phyloP scores from a whole-genome alignment of 2,329 filamentous ascomycete species.

The Aspergillus novofumigatus region DNA sequence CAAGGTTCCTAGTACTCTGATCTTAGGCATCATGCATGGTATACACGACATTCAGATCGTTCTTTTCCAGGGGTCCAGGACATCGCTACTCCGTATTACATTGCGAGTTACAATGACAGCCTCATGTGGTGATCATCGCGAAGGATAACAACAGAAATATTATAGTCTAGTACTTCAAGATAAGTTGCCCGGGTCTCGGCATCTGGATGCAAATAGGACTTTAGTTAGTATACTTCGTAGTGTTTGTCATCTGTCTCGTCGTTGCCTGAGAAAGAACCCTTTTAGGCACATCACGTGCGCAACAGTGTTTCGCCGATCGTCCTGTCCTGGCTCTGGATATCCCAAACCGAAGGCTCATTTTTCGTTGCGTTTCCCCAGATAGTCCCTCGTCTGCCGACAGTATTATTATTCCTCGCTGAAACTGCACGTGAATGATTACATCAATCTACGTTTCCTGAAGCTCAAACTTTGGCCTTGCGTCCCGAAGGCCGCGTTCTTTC shows the following conservation, averaged over 20 bases:
- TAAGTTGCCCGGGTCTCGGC: background rate
- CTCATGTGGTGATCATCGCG: background rate
- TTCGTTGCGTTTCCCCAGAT: background rate
- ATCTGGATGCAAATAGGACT: background rate
- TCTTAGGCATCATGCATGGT: background rate
- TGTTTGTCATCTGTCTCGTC: background rate
- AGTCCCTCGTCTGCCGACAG: background rate
- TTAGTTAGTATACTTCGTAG: too few species aligned
- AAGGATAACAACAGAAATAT: background rate
- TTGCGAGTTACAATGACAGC: too few species aligned
- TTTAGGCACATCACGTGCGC: background rate
- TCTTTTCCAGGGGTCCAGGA: background rate
- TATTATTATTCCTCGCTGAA: background rate
- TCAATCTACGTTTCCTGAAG: slow-evolving; percentile 20
- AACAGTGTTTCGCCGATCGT: background rate
- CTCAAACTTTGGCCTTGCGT: slow-evolving; percentile 8
- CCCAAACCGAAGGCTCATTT: background rate
- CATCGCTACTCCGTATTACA: too few species aligned
- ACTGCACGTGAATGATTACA: background rate
- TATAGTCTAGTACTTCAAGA: background rate
- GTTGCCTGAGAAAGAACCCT: background rate
- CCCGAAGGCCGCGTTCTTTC: slow-evolving; percentile 2
- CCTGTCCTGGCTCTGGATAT: background rate
- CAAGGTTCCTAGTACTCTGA: slow-evolving; percentile 22
- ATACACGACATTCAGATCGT: too few species aligned